Conservation (phyloP, 179 eudicot genomes). For the Gypsophila paniculata region DNA sequence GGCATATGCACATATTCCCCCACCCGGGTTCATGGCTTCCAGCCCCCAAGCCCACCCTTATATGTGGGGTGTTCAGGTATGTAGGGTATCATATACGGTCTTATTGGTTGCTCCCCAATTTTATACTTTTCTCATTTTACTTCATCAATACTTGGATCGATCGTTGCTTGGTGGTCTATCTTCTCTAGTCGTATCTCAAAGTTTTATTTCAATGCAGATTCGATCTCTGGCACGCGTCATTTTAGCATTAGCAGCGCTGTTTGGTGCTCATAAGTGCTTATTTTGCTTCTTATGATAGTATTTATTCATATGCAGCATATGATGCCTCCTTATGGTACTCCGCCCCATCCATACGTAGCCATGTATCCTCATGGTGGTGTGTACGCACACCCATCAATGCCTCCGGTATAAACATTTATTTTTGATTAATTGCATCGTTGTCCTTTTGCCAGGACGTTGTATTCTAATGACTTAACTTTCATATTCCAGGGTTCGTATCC, state of each 20-base stretch:
- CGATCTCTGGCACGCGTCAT: background rate
- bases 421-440: background rate
- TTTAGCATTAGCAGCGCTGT: background rate
- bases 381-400: constrained; percentile 91
- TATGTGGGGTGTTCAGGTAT: constrained; percentile 99
- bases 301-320: constrained; percentile 54
- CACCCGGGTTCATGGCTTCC: constrained; percentile 80
- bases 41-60: constrained; percentile 96
- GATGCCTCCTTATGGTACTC: constrained; percentile 97
- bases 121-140: background rate
- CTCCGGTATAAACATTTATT: constrained; percentile 56
- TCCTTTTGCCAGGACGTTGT: constrained; percentile 3
- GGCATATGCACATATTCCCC: constrained; percentile 96
- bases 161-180: constrained; percentile 1
- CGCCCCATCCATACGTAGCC: constrained; percentile 94
- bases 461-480: constrained; percentile 4
- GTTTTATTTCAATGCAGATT: background rate
- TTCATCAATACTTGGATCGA: background rate
- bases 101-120: background rate
- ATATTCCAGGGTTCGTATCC: constrained; percentile 84
- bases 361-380: constrained; percentile 98
- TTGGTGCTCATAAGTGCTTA: constrained; percentile 12
- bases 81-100: background rate
- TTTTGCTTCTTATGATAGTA: constrained; percentile 11
- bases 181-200: too few species aligned